Base-by-base conservation (phyloP, 805 yeast species). In the Candida silvatica region DNA sequence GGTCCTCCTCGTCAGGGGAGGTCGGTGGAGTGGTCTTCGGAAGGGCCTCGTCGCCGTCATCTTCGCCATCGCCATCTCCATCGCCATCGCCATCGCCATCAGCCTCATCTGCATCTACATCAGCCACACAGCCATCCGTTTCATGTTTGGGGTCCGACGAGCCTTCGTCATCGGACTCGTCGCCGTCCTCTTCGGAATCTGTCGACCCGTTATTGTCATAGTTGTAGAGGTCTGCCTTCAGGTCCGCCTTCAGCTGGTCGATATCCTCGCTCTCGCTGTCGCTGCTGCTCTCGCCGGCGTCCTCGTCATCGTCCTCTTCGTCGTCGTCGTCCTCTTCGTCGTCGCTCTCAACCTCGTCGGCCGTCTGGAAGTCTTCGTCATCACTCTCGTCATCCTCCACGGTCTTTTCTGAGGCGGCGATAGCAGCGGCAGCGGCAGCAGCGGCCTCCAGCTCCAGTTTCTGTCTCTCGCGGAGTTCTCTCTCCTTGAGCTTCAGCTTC, bases 1-100 rank as follows among this genome's bases (percentile, higher is more conserved):
- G 32, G 12, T 39, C 18, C 22, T 45, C 49, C 5, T 54, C 60
- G 25, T 58, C 61, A 3, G 62, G 59, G 7, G 61, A 56, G 2
- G 60, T 56, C n/a, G 61, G 59, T 5, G 61, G 62, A 5, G 61
- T 53, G 2, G 20, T 12, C 7, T 23, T 14, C 17, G 12, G 7
- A 14, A 14, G 25, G 15, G 24, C 22, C 41, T 44, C 15, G 34
- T 27, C n/a, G 31, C 39, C 27, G 42, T 45, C 32, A 20, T 40
- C 19, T 30, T 29, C 29, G 40, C 51, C 43, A 24, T 58, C 56
- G 22, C 51, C 46, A 9, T 55, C 59, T 12, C 25, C 25, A 14
- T 25, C 34, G n/a, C 26, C 37, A 5, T 31, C 31, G 9, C 36
- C 28, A 4, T 39, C 46, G n/a, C 39, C 45, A 9, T 57, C 66